Evolutionary conservation across 768 basidiomycete species (phyloP).

Genomic region (Rhodosporidiobolus odoratus): DNA sequence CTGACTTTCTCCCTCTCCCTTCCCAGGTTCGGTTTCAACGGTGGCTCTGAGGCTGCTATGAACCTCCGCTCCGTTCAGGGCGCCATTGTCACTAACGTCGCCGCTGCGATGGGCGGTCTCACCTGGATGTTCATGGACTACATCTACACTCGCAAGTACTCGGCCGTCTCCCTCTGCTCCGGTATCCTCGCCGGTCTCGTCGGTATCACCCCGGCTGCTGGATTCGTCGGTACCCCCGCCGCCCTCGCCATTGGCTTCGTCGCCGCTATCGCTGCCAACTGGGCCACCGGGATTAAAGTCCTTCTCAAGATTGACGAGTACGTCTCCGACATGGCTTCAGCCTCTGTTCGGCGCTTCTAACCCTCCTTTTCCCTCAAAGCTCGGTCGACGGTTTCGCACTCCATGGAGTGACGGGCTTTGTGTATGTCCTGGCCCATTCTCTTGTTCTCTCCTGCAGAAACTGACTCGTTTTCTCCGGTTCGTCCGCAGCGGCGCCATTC

Average conservation of each 20-base stretch:
- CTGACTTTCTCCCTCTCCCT: conserved; percentile 49
- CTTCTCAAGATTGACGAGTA: conserved; percentile 57
- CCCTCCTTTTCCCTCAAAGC: no score
- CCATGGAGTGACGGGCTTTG: conserved; percentile 77
- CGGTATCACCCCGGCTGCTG: conserved; percentile 59
- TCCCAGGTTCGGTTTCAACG: conserved; percentile 60
- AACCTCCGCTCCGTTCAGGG: conserved; percentile 81
- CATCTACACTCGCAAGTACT: conserved; percentile 56
- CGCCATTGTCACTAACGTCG: conserved; percentile 83
- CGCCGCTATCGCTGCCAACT: conserved; percentile 65
- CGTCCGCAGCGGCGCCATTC: conserved; percentile 47
- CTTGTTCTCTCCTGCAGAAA: no score
- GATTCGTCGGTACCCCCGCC: conserved; percentile 71
- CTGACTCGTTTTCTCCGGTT: not conserved
- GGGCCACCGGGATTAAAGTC: conserved; percentile 55
- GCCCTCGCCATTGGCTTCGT: conserved; percentile 70
- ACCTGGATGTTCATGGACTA: conserved; percentile 53
- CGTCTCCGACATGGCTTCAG: no score
- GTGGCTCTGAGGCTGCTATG: conserved; percentile 78
- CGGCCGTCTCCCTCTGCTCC: conserved; percentile 86
- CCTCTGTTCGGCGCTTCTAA: no score
- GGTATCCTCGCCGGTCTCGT: conserved; percentile 77
- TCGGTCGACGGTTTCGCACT: conserved; percentile 87
- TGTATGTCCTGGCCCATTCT: conserved; percentile 54
- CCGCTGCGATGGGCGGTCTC: conserved; percentile 68